Percentiles rank a stretch among this genome's conserved stretches.
phyloP scores from a whole-genome alignment of 2,329 filamentous ascomycete genomes.

The Berkeleyomyces basicola region DNA sequence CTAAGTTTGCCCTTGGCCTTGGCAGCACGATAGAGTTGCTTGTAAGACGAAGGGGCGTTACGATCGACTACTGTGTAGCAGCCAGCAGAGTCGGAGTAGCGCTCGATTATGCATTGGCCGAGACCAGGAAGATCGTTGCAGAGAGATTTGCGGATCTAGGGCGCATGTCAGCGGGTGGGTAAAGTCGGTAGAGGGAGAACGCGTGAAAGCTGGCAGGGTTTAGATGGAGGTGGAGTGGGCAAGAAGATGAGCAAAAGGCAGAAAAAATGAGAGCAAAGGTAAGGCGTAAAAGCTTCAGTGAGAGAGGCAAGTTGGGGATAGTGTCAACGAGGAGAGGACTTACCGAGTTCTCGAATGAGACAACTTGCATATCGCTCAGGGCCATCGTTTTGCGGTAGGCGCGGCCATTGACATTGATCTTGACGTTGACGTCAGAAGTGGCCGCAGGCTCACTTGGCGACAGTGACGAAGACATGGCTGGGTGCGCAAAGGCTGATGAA shows the following conservation, averaged over 20 bases:
- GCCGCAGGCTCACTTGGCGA: neutral
- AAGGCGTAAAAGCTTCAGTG: too few species aligned
- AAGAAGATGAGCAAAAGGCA: neutral
- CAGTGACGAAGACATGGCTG: neutral
- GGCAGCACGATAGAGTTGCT: constrained; percentile 88
- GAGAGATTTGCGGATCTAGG: constrained; percentile 43
- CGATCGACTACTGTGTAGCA: constrained; percentile 31
- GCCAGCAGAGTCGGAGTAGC: constrained; percentile 84
- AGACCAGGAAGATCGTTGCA: constrained; percentile 43
- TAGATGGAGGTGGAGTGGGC: neutral
- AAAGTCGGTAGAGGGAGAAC: neutral
- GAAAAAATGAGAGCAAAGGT: neutral
- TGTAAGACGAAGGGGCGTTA: constrained; percentile 43
- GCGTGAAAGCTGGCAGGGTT: constrained; percentile 14
- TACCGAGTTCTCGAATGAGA: constrained; percentile 70
- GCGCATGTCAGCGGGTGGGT: neutral
- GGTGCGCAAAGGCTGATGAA: neutral
- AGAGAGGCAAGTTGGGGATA: neutral
- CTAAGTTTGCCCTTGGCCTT: constrained; percentile 98
- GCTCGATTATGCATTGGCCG: constrained; percentile 50
- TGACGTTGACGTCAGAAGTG: neutral
- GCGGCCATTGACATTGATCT: neutral
- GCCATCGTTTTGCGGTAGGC: neutral
- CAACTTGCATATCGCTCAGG: constrained; percentile 29
- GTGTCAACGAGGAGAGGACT: constrained; percentile 23